Evolutionary conservation across 1,139 yeast genomes (phyloP).

Genomic region (Yamadazyma dendronema): DNA sequence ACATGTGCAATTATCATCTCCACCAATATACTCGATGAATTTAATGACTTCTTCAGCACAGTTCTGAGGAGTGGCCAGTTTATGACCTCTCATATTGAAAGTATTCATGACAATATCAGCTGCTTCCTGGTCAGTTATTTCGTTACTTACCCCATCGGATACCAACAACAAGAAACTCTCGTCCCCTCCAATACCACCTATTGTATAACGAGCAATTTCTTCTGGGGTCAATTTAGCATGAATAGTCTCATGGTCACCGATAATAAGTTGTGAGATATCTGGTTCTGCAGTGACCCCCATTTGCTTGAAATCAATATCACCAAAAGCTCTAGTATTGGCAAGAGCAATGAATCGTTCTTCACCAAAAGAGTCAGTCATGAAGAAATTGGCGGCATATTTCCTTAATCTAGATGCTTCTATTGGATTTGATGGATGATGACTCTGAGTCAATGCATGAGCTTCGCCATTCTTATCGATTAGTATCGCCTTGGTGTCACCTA

Average conservation of each 20-base stretch:
- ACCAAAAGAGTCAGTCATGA: slow-evolving; percentile 90
- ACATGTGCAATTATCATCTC: slow-evolving; percentile 94
- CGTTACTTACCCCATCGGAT: slow-evolving; percentile 84
- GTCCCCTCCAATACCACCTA: slow-evolving; percentile 67
- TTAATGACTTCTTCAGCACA: slow-evolving; percentile 84
- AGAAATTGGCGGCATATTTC: slow-evolving; percentile 67
- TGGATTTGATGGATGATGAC: slow-evolving; percentile 87
- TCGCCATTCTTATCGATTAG: slow-evolving; percentile 73
- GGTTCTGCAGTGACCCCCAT: slow-evolving; percentile 93
- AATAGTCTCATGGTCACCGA: slow-evolving; percentile 51
- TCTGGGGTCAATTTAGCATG: slow-evolving; percentile 31
- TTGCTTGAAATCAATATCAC: slow-evolving; percentile 76
- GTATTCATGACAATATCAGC: slow-evolving; percentile 80
- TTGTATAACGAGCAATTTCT: slow-evolving; percentile 40
- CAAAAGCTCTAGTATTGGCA: slow-evolving; percentile 93
- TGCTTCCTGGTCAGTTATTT: slow-evolving; percentile 84
- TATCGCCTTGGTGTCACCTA: slow-evolving; percentile 94
- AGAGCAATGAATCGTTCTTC: slow-evolving; percentile 80
- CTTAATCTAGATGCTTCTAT: slow-evolving; percentile 72
- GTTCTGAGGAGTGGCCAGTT: slow-evolving; percentile 75
- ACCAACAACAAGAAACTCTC: slow-evolving; percentile 78
- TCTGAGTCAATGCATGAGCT: slow-evolving; percentile 73
- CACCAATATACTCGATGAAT: slow-evolving; percentile 84
- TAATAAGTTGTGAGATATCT: slow-evolving; percentile 64
- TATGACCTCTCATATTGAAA: slow-evolving; percentile 63